These are phyloP conservation scores for Leptographium galeiforme DNA, from an alignment of 2,329 filamentous ascomycete genomes.

Conservation along the genomic window DNA sequence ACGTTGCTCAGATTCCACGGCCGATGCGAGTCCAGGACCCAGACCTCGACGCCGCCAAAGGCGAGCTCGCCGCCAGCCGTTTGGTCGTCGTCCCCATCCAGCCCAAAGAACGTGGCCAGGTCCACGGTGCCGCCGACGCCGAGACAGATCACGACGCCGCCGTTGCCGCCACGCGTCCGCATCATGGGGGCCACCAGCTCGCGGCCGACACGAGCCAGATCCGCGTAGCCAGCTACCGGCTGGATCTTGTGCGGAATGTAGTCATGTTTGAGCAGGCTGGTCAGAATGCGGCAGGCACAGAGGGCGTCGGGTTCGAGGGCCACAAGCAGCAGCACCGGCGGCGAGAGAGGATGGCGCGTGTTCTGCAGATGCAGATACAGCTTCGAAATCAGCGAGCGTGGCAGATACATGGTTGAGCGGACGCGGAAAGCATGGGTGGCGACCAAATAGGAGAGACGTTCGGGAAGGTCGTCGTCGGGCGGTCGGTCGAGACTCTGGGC, in stretches of 20 bases:
- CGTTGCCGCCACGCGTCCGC: constrained; percentile 67
- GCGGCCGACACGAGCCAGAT: constrained; percentile 66
- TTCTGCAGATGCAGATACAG: constrained; percentile 82
- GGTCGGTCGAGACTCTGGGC: background rate
- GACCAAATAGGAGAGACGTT: constrained; percentile 17
- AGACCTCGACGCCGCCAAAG: constrained; percentile 81
- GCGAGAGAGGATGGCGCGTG: constrained; percentile 77
- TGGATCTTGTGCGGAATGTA: constrained; percentile 97
- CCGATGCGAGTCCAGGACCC: constrained; percentile 81
- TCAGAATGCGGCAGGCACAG: constrained; percentile 89
- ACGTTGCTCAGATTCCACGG: constrained; percentile 94
- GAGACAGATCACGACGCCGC: constrained; percentile 81
- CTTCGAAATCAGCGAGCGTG: constrained; percentile 74
- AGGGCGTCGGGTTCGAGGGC: constrained; percentile 91
- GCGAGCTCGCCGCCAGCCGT: constrained; percentile 17
- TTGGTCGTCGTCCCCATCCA: constrained; percentile 49
- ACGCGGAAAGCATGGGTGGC: constrained; percentile 8
- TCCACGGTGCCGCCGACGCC: constrained; percentile 89
- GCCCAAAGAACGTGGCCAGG: constrained; percentile 62
- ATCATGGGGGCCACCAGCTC: constrained; percentile 79
- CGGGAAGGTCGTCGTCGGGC: background rate
- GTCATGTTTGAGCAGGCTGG: constrained; percentile 86
- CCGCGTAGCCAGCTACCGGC: constrained; percentile 82
- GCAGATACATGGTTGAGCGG: constrained; percentile 60
- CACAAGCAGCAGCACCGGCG: constrained; percentile 81